Conservation (phyloP, 129 eudicot genomes). For the Flaveria robusta region DNA sequence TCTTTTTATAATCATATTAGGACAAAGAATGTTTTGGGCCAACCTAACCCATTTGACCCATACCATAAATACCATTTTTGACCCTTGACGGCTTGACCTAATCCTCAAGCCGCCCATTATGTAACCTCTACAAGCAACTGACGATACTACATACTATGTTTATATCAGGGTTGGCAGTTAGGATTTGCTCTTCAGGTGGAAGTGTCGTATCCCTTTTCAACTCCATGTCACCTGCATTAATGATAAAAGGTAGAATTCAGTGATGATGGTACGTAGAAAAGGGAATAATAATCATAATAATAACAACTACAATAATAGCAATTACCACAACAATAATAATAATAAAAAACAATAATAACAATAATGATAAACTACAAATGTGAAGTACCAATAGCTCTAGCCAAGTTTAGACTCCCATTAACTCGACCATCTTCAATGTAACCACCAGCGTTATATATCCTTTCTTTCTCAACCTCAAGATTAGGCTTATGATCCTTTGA, state of each 20-base stretch:
- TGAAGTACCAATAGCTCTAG: slow-evolving; percentile 83
- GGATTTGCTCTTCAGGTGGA: slow-evolving; percentile 82
- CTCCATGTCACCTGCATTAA: slow-evolving; percentile 81
- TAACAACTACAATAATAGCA: neutral
- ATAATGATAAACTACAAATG: neutral
- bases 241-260: slow-evolving; percentile 1
- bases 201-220: slow-evolving; percentile 70
- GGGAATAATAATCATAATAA: neutral
- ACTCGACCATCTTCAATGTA: slow-evolving; percentile 79
- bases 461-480: slow-evolving; percentile 69
- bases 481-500: slow-evolving; percentile 96
- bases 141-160: slow-evolving; percentile 51
- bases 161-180: slow-evolving; percentile 94
- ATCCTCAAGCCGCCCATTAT: neutral
- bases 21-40: neutral
- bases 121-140: slow-evolving; percentile 17
- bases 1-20: neutral
- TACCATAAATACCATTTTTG: neutral
- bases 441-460: slow-evolving; percentile 90
- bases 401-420: slow-evolving; percentile 81
- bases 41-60: neutral
- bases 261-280: slow-evolving; percentile 16
- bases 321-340: no score
- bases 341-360: no score
- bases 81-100: neutral